These are phyloP conservation scores for Albophoma yamanashiensis DNA, from an alignment of 2,329 filamentous ascomycete genomes.

Conservation along the genomic window DNA sequence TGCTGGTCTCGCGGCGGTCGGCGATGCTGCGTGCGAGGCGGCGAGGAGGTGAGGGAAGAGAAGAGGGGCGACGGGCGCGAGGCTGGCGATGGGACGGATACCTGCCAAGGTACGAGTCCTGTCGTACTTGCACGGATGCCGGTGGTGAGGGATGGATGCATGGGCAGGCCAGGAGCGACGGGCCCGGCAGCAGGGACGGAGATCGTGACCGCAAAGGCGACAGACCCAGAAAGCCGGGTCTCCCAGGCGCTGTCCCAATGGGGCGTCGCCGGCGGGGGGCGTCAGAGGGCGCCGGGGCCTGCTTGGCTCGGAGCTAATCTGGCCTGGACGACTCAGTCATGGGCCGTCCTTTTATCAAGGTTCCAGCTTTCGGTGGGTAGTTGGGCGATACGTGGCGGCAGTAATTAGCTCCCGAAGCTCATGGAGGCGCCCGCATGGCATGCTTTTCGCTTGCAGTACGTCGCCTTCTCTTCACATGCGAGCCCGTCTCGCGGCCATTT, in stretches of 20 bases:
- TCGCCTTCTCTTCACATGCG: not conserved
- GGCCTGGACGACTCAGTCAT: not conserved
- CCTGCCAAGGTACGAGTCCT: no score
- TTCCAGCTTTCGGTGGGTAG: not conserved
- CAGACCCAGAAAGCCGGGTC: conserved; percentile 6
- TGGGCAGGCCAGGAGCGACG: not conserved
- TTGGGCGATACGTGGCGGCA: not conserved
- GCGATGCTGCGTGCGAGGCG: not conserved
- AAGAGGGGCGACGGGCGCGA: not conserved
- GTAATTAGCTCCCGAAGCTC: not conserved
- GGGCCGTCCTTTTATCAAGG: not conserved
- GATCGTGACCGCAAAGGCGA: not conserved
- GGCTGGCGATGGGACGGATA: not conserved
- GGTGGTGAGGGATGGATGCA: not conserved
- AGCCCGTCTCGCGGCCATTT: not conserved
- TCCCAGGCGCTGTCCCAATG: not conserved
- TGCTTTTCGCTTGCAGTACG: not conserved
- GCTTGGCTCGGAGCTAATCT: not conserved
- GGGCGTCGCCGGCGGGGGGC: not conserved
- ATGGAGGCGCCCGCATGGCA: not conserved
- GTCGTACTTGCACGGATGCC: not conserved
- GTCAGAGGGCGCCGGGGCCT: not conserved
- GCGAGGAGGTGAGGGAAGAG: not conserved
- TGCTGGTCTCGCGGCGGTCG: not conserved
- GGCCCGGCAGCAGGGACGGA: not conserved